phyloP scores from a whole-genome alignment of 2,329 filamentous ascomycete genomes.

The Aspergillus thermomutatus region DNA sequence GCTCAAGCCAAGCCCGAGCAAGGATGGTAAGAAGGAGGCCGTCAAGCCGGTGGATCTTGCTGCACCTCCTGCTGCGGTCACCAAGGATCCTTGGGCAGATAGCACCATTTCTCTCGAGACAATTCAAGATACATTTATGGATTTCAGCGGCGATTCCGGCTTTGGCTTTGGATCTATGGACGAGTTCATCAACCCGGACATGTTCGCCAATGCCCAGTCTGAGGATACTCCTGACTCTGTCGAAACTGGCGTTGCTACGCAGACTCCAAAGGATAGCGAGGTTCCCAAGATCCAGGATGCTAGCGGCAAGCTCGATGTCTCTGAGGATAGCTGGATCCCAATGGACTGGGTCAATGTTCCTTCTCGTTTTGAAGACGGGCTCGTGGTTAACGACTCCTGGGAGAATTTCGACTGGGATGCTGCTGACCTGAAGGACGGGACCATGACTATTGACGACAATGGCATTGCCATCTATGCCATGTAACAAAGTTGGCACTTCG shows the following conservation, averaged over 20 bases:
- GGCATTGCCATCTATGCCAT: conserved; percentile 26
- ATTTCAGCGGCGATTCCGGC: conserved; percentile 27
- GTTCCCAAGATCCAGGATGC: conserved; percentile 29
- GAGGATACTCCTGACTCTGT: conserved; percentile 38
- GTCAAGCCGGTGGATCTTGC: conserved; percentile 20
- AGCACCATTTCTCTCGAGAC: conserved; percentile 36
- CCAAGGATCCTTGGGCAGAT: conserved; percentile 37
- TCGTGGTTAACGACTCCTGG: conserved; percentile 26
- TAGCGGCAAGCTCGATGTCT: conserved; percentile 25
- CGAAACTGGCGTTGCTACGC: conserved; percentile 31
- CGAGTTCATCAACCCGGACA: conserved; percentile 36
- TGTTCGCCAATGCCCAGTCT: conserved; percentile 30
- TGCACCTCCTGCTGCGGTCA: conserved; percentile 7
- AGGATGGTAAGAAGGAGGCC: conserved; percentile 25
- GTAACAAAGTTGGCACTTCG: conserved; percentile 17
- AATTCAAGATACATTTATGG: conserved; percentile 37
- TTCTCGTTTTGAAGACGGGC: conserved; percentile 21
- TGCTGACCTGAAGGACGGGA: conserved; percentile 29
- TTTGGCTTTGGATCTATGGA: conserved; percentile 36
- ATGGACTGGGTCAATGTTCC: conserved; percentile 33
- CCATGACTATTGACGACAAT: conserved; percentile 22
- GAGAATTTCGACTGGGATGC: conserved; percentile 41
- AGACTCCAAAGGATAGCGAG: conserved; percentile 38
- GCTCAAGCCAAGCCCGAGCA: conserved; percentile 22
- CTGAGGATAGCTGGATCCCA: conserved; percentile 30